phyloP scores from a whole-genome alignment of 371 early-diverging fungal species.

The Mortierella sp. region DNA sequence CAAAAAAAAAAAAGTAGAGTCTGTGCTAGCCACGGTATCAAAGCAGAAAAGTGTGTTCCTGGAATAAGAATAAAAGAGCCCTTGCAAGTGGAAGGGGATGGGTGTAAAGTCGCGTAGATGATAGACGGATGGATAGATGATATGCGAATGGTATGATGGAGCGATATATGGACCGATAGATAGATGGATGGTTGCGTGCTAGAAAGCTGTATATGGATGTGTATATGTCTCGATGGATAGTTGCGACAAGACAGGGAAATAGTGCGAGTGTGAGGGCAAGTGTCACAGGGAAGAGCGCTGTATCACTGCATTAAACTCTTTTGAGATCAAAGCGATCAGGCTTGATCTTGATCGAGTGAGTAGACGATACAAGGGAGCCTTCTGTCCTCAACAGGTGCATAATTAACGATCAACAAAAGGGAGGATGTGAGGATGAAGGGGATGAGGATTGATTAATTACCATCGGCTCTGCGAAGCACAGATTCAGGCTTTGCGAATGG shows the following conservation, averaged over 20 bases:
- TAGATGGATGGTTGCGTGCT: slow-evolving; percentile 28
- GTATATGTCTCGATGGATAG: not conserved
- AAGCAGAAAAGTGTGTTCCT: slow-evolving; percentile 1
- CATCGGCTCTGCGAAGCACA: slow-evolving; percentile 59
- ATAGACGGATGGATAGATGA: slow-evolving; percentile 5
- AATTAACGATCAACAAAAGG: not conserved
- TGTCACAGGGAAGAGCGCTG: not conserved
- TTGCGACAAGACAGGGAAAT: too few relatives aligned
- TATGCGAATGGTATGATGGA: not conserved
- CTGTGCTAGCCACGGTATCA: too few relatives aligned
- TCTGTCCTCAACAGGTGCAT: too few relatives aligned
- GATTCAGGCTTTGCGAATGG: slow-evolving; percentile 57
- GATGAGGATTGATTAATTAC: slow-evolving; percentile 20
- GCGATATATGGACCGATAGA: slow-evolving; percentile 23
- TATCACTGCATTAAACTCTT: not conserved
- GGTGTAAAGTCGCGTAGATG: not conserved
- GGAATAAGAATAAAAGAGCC: not conserved
- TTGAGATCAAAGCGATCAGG: not conserved
- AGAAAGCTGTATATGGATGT: not conserved
- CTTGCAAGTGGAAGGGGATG: too few relatives aligned
- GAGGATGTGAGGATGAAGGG: slow-evolving; percentile 7
- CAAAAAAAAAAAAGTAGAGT: not conserved
- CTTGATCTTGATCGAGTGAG: not conserved
- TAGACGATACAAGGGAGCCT: not conserved
- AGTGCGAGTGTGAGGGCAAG: not conserved